Conservation (phyloP, 768 basidiomycete species). For the Flagelloscypha sp. region DNA sequence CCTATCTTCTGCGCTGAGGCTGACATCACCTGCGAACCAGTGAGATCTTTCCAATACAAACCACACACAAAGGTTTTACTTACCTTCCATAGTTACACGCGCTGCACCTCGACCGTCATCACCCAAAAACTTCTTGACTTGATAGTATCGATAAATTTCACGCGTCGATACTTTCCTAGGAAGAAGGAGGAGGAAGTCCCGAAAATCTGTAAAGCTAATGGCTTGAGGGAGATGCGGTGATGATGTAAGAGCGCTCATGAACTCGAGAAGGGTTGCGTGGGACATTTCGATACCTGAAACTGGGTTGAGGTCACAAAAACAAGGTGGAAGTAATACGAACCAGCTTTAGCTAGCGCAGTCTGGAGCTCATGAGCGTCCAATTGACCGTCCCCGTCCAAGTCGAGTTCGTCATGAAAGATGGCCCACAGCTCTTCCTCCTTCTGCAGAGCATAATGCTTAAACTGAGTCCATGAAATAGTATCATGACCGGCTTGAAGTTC, state of each 20-base stretch:
- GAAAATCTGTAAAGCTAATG: constrained; percentile 78
- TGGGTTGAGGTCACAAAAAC: neutral
- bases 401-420: constrained; percentile 85
- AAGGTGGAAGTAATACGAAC: constrained; percentile 28
- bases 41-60: constrained; percentile 3
- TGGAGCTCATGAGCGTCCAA: constrained; percentile 60
- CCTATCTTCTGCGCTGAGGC: constrained; percentile 68
- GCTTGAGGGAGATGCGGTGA: constrained; percentile 54
- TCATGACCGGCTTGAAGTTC: too few relatives aligned
- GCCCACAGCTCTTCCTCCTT: constrained; percentile 92
- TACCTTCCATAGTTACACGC: constrained; percentile 87
- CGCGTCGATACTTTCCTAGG: constrained; percentile 72
- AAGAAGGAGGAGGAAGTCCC: constrained; percentile 82
- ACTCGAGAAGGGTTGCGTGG: constrained; percentile 64
- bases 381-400: constrained; percentile 81
- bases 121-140: constrained; percentile 57
- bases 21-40: constrained; percentile 57
- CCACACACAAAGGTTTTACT: constrained; percentile 11
- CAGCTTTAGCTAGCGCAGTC: constrained; percentile 61
- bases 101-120: constrained; percentile 73
- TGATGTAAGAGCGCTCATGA: constrained; percentile 72
- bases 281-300: constrained; percentile 62
- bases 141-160: constrained; percentile 83
- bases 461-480: constrained; percentile 68
- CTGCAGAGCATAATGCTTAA: constrained; percentile 64